Evolutionary conservation across 2,329 filamentous ascomycete species (phyloP).

Genomic region (Diatrype stigma): DNA sequence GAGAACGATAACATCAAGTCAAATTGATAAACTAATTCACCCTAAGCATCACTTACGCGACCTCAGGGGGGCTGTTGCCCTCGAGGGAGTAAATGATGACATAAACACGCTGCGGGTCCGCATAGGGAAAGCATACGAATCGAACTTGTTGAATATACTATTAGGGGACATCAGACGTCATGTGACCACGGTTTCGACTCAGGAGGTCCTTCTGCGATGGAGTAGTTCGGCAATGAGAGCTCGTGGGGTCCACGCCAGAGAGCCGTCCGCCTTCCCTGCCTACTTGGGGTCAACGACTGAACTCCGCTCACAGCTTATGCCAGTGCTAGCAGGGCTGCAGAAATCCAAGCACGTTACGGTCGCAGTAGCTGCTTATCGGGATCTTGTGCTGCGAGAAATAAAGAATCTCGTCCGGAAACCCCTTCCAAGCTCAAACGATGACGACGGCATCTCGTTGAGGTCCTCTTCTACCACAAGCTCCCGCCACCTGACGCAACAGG

Average conservation of each 20-base stretch:
- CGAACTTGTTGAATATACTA: conserved; percentile 71
- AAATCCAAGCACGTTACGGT: conserved; percentile 74
- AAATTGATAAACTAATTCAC: conserved; percentile 21
- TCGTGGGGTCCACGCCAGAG: conserved; percentile 62
- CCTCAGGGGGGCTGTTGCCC: conserved; percentile 69
- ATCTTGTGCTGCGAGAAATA: conserved; percentile 80
- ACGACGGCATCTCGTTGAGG: conserved; percentile 87
- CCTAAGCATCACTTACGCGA: conserved; percentile 53
- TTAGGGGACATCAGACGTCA: conserved; percentile 79
- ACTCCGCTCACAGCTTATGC: conserved; percentile 65
- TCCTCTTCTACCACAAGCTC: conserved; percentile 74
- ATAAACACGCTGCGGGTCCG: conserved; percentile 71
- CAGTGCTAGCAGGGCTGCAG: conserved; percentile 73
- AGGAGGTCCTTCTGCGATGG: conserved; percentile 81
- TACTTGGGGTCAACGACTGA: conserved; percentile 72
- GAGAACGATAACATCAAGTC: conserved; percentile 32
- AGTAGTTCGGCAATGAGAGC: conserved; percentile 69
- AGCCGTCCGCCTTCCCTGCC: conserved; percentile 66
- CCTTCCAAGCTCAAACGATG: conserved; percentile 87
- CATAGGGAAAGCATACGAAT: conserved; percentile 83
- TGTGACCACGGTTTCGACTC: conserved; percentile 63
- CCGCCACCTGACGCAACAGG: conserved; percentile 69
- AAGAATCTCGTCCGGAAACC: conserved; percentile 78
- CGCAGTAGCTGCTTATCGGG: conserved; percentile 80
- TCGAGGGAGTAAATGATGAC: conserved; percentile 76